Conservation (phyloP, 306 rosid species). For the Ormosia semicastrata region DNA sequence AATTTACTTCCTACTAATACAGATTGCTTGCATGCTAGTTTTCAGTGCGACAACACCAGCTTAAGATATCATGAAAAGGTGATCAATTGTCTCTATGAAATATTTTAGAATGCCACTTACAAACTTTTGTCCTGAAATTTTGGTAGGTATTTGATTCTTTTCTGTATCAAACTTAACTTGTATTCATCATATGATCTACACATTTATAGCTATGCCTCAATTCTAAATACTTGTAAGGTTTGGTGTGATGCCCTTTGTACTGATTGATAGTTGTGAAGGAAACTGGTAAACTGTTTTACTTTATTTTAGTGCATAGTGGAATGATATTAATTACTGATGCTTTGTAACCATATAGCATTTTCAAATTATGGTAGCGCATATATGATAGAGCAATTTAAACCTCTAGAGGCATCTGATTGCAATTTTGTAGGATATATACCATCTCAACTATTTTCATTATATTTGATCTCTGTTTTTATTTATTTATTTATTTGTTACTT, state of each 20-base stretch:
- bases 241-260: not conserved
- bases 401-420: not conserved
- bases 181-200: not conserved
- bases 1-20: conserved; percentile 9
- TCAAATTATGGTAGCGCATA: not conserved
- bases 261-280: conserved; percentile 8
- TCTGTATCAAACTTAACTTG: not conserved
- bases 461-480: not conserved
- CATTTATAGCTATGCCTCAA: not conserved
- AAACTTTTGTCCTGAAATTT: not conserved
- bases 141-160: not conserved
- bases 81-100: conserved; percentile 21
- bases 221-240: not conserved
- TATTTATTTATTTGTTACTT: not conserved
- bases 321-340: not conserved
- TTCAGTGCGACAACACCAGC: conserved; percentile 26
- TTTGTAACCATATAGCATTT: not conserved
- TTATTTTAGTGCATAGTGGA: not conserved
- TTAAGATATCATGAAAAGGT: conserved; percentile 45
- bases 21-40: conserved; percentile 32
- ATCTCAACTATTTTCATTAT: conserved; percentile 10
- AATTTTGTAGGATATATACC: not conserved
- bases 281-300: not conserved
- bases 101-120: not conserved
- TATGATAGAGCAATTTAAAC: not conserved